Base-by-base conservation (phyloP, 2,329 filamentous ascomycete genomes). In the Chaetomium sp. region DNA sequence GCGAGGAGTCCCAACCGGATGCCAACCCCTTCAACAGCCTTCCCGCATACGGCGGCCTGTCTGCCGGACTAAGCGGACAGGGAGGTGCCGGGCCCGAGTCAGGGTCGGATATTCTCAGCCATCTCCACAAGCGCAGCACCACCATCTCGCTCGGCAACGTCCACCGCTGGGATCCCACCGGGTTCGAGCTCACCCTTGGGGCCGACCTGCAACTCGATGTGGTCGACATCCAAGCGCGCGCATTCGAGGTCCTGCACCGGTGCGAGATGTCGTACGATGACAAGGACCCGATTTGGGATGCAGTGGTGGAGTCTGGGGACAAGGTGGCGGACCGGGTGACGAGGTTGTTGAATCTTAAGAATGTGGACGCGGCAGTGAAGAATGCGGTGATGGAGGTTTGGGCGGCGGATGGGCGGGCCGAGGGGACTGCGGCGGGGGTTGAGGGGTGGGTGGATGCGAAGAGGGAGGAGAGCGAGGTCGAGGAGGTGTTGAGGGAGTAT, bases 311-410 rank as follows among this genome's bases (percentile, higher is more conserved):
- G 35, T 41, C 44, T 4, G 34, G 32, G 1, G 54, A 52, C 7
- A 33, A 54, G 1, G 46, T 65, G 5, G 33, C 55, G 40, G 38
- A 52, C 10, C 49, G 62, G 45, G 58, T 64, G 32, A 43, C 55
- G 55, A 54, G 45, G 55, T 36, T 66, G 53, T 14, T 37, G 40
- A 14, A 34, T 32, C n/a, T 62, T 52, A 42, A 58, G 14, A 27
- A 27, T 27, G 54, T 64, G 7, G 52, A 60, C 35, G 45, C 51
- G 0, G 42, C 49, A 8, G 9, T 66, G 8, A 61, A 59, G 56
- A 60, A 61, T 34, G 61, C 64, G 9, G 45, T 65, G 6, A 56
- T 65, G 59, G 64, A 66, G 59, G 56, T 66, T 42, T 66, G 64
- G 64, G 59, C 54, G 9, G 61, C 64, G 2, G 64, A 66, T 45